Evolutionary conservation across 164 flowering plant genomes (phyloP), one percentile per base, ranked within the genome.

Genomic region (Berberis vulgaris): DNA sequence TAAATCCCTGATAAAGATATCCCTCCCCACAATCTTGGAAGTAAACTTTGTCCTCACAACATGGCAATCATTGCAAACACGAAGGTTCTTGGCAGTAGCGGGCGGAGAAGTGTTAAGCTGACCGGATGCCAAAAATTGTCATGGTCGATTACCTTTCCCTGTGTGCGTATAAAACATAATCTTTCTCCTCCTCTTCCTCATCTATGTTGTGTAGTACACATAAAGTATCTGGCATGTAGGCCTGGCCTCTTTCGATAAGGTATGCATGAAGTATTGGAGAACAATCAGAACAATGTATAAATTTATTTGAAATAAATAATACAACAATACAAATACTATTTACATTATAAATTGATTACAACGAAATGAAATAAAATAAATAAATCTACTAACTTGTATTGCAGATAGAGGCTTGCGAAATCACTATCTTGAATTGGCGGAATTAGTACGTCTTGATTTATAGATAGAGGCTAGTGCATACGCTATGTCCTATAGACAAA

Each of bases 11-110:
- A 63, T 47, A 42, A 63, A 50, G 11, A 63, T 63, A 8, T 63
- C 65, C 45, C 65, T 63, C 9, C 13, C 46, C 26, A 50, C 65
- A 41, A 63, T 63, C 56, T 49, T 63, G 4, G 65, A 63, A 41
- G 53, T 52, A 52, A 38, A 63, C 47, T 63, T 63, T 38, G 65
- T 53, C 26, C 26, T 26, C 6, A 57, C 65, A 5, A 50, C 39
- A 41, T 63, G 65, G 39, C 65, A 63, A 43, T 63, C 65, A 63
- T 63, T 63, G 57, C 65, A 63, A 11, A 63, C 65, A 45, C 65
- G 56, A 41, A 63, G 65, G 43, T 63, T 63, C 56, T 62, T 62
- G n/a, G 65, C 50, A 6, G 65, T 62, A 10, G 65, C 41, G 7
- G 56, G 56, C n/a, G 65, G 65, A 62, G 65, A 56, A 49, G 65